Evolutionary conservation across 1,284 basidiomycete species (phyloP).

Genomic region (Cerrena zonata): DNA sequence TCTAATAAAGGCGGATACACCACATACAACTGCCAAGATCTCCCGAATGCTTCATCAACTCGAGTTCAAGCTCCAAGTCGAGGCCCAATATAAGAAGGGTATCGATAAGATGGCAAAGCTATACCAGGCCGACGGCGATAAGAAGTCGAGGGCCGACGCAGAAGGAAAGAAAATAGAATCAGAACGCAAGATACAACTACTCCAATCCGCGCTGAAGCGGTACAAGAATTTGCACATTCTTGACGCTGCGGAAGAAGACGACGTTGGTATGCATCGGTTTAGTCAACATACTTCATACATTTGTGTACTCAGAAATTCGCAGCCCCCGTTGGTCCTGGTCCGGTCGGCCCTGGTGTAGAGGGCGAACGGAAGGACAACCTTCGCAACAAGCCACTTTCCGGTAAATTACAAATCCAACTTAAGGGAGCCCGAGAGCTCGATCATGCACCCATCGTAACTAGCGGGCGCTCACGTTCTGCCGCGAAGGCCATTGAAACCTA

Average conservation of each 20-base stretch:
- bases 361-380: slow-evolving; percentile 87
- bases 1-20: slow-evolving; percentile 95
- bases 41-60: slow-evolving; percentile 97
- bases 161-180: slow-evolving; percentile 91
- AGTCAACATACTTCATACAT: neutral
- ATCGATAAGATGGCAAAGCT: slow-evolving; percentile 98
- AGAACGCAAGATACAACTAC: slow-evolving; percentile 91
- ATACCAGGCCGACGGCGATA: slow-evolving; percentile 93
- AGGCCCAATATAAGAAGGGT: slow-evolving; percentile 96
- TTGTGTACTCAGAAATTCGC: neutral
- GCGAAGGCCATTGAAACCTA: slow-evolving; percentile 85
- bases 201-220: slow-evolving; percentile 86
- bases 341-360: slow-evolving; percentile 55
- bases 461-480: slow-evolving; percentile 60
- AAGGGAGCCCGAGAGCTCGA: slow-evolving; percentile 91
- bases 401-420: slow-evolving; percentile 85
- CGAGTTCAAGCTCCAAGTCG: slow-evolving; percentile 98
- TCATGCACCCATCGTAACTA: slow-evolving; percentile 73
- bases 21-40: slow-evolving; percentile 93
- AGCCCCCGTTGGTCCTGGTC: slow-evolving; percentile 12
- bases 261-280: slow-evolving; percentile 34
- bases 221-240: slow-evolving; percentile 96
- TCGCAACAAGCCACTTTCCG: slow-evolving; percentile 88
- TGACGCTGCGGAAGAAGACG: slow-evolving; percentile 81
- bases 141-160: slow-evolving; percentile 85